Conservation (phyloP, 2,329 filamentous ascomycete species). For the Onygenales sp. region DNA sequence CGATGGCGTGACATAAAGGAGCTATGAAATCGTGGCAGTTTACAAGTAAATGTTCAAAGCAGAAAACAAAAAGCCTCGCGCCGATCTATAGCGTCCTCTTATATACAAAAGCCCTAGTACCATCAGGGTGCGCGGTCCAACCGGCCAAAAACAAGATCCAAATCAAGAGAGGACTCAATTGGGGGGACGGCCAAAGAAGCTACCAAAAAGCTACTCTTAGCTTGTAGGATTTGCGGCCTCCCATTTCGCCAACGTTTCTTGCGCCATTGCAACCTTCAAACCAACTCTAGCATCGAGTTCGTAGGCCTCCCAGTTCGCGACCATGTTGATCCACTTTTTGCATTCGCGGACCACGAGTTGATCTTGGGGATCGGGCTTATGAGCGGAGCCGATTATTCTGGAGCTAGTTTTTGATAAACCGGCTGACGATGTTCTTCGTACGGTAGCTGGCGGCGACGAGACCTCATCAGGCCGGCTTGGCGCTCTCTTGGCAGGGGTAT, state of each 20-base stretch:
- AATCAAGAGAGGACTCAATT: neutral
- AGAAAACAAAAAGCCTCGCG: neutral
- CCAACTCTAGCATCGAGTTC: slow-evolving; percentile 51
- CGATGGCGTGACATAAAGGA: neutral
- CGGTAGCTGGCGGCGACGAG: neutral
- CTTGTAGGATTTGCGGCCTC: slow-evolving; percentile 15
- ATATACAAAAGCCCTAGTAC: no score
- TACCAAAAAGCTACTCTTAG: neutral
- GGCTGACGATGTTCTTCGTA: neutral
- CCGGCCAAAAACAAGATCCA: neutral
- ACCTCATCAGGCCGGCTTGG: neutral
- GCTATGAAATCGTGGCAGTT: neutral
- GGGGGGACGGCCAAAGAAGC: neutral
- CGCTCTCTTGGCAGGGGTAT: neutral
- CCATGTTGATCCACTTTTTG: slow-evolving; percentile 47
- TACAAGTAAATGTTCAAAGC: neutral
- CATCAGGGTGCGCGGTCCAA: no score
- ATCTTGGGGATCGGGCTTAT: slow-evolving; percentile 16
- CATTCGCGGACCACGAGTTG: slow-evolving; percentile 40
- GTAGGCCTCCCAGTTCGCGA: slow-evolving; percentile 51
- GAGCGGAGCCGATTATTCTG: slow-evolving; percentile 9
- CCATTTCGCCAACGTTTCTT: slow-evolving; percentile 37
- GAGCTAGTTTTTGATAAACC: slow-evolving; percentile 7
- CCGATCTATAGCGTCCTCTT: no score
- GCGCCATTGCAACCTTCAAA: slow-evolving; percentile 38